Evolutionary conservation across 306 rosid species (phyloP).

Genomic region (Cicer cuneatum): DNA sequence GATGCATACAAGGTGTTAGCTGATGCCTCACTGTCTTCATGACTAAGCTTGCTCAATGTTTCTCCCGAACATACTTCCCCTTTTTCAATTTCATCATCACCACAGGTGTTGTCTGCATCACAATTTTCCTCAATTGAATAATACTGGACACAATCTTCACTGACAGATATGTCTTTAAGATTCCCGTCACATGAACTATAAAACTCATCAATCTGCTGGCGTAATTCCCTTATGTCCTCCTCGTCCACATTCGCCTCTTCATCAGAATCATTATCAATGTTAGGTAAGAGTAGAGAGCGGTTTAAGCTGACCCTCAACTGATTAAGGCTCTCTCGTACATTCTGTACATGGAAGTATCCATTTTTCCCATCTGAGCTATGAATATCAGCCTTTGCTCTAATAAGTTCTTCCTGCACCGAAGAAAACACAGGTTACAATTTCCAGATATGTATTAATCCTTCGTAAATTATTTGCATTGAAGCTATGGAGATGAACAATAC

Average conservation of each 20-base stretch:
- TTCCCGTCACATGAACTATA: constrained; percentile 61
- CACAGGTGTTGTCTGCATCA: constrained; percentile 57
- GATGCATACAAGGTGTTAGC: constrained; percentile 43
- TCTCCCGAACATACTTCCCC: constrained; percentile 56
- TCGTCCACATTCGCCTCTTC: constrained; percentile 67
- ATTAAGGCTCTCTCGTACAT: constrained; percentile 88
- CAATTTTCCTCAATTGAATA: constrained; percentile 61
- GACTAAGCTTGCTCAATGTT: constrained; percentile 47
- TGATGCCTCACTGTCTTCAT: constrained; percentile 48
- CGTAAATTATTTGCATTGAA: constrained; percentile 33
- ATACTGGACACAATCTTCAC: constrained; percentile 60
- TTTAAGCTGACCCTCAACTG: constrained; percentile 81
- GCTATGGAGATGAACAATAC: constrained; percentile 48
- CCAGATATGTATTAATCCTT: constrained; percentile 21
- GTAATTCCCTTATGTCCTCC: constrained; percentile 71
- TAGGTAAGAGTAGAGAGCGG: constrained; percentile 77
- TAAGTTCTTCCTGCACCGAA: constrained; percentile 84
- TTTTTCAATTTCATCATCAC: constrained; percentile 61
- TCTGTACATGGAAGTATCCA: constrained; percentile 68
- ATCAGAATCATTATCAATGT: constrained; percentile 63
- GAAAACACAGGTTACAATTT: constrained; percentile 14
- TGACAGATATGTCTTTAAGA: constrained; percentile 46
- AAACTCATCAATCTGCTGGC: constrained; percentile 70
- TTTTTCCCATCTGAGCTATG: constrained; percentile 53
- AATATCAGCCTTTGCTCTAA: constrained; percentile 68